These are phyloP conservation scores for Colletotrichum aenigma DNA, from an alignment of 2,329 filamentous ascomycete species.

Conservation along the genomic window DNA sequence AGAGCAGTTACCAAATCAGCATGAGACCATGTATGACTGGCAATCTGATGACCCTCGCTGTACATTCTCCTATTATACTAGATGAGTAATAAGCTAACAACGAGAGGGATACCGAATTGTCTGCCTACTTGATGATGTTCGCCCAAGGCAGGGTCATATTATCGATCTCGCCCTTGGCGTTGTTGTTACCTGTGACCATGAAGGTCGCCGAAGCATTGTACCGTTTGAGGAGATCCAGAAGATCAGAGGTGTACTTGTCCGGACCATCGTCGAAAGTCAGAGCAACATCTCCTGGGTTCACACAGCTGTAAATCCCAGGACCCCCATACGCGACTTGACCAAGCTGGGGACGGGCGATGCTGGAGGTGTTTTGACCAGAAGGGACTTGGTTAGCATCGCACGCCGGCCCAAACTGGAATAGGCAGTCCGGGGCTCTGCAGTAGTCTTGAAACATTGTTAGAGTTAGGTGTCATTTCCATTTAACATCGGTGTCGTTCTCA, in stretches of 20 bases:
- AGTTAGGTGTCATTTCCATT: neutral
- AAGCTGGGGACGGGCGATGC: conserved; percentile 49
- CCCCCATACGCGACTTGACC: conserved; percentile 56
- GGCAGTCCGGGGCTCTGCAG: conserved; percentile 60
- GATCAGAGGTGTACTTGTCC: conserved; percentile 40
- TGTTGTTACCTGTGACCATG: conserved; percentile 47
- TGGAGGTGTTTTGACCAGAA: conserved; percentile 52
- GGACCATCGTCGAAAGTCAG: conserved; percentile 56
- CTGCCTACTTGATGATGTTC: conserved; percentile 35
- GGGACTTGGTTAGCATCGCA: conserved; percentile 58
- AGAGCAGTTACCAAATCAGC: conserved; percentile 35
- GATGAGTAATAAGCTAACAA: neutral
- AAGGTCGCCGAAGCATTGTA: conserved; percentile 40
- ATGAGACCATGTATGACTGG: conserved; percentile 44
- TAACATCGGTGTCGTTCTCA: neutral
- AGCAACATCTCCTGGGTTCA: conserved; percentile 35
- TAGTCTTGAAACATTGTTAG: conserved; percentile 25
- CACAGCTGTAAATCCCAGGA: conserved; percentile 23
- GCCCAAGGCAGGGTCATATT: conserved; percentile 43
- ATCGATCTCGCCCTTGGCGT: conserved; percentile 49
- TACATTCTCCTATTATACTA: conserved; percentile 36
- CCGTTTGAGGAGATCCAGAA: conserved; percentile 42
- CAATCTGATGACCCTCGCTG: conserved; percentile 48
- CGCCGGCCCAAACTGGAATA: conserved; percentile 54
- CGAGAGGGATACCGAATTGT: neutral